Base-by-base conservation (phyloP, 164 flowering plant genomes). In the Liquidambar formosana region DNA sequence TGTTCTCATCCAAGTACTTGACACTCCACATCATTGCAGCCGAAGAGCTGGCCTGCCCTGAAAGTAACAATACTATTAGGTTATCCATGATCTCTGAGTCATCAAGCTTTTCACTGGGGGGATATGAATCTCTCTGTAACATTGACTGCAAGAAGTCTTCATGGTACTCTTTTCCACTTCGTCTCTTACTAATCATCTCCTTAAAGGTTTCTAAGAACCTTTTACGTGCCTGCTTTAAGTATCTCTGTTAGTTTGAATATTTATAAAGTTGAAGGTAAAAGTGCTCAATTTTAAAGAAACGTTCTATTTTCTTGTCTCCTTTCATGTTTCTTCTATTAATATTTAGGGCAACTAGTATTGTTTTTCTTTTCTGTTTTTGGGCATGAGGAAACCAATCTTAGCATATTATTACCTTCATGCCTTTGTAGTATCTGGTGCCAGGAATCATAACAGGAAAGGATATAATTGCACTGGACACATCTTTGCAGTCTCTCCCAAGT, bases 381-480 rank as follows among this genome's bases (percentile, higher is more conserved):
- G 8, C 12, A 44, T 0, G n/a, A 23, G 57, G 5, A 27, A 48
- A 19, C 21, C 13, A 48, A 64, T n/a, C n/a, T n/a, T n/a, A n/a
- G n/a, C n/a, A n/a, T n/a, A n/a, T n/a, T 27, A 3, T 33, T 71
- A 80, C 85, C 85, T 76, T 77, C 18, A 82, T 73, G 57, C 83
- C 85, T 73, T 69, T 77, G 70, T 78, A 82, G 73, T 82, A 82
- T 71, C 74, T 69, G 13, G 81, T 75, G 28, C 85, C 85, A 1
- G 85, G 82, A 38, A 82, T 74, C 83, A 77, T 82, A 47, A 80
- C 44, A 6, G 85, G 85, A 57, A 82, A 63, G 5, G 83, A 73
- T 18, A 82, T 52, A 83, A 82, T 80, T 15, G 80, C 80, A 64
- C 78, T 58, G 11, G 83, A 73, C 58, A 78, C 62, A 5, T 58